Evolutionary conservation across 129 eudicot species (phyloP).

Genomic region (Saposhnikovia divaricata): DNA sequence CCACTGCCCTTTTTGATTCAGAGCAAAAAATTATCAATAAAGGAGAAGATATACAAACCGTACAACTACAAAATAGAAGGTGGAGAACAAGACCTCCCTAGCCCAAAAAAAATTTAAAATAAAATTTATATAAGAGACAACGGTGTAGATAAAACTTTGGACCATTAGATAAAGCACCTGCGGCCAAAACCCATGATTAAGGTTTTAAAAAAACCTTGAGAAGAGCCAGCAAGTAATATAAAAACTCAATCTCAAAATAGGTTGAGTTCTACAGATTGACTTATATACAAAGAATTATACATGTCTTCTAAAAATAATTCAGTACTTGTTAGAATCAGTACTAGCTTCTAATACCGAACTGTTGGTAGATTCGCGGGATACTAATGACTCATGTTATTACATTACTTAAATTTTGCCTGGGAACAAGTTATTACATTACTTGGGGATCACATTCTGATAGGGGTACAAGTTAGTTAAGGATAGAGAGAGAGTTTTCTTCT

Average conservation of each 20-base stretch:
- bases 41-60: not conserved
- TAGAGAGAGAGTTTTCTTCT: not conserved
- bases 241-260: not conserved
- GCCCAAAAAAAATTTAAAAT: fast-evolving
- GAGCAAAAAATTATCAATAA: not conserved
- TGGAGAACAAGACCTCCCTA: not conserved
- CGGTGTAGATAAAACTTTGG: not conserved
- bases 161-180: not conserved
- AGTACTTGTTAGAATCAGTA: too few relatives aligned
- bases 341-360: not conserved
- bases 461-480: not conserved
- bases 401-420: not conserved
- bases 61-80: not conserved
- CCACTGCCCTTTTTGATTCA: not conserved
- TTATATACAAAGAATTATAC: not conserved
- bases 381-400: not conserved
- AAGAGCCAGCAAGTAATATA: too few relatives aligned
- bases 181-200: not conserved
- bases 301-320: not conserved
- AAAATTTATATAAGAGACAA: not conserved
- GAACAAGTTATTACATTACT: not conserved
- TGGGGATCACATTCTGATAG: not conserved
- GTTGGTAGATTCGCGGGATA: not conserved
- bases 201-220: too few relatives aligned
- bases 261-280: not conserved